Evolutionary conservation across 257 asterid genomes (phyloP).

Genomic region (Pogostemon cablin): DNA sequence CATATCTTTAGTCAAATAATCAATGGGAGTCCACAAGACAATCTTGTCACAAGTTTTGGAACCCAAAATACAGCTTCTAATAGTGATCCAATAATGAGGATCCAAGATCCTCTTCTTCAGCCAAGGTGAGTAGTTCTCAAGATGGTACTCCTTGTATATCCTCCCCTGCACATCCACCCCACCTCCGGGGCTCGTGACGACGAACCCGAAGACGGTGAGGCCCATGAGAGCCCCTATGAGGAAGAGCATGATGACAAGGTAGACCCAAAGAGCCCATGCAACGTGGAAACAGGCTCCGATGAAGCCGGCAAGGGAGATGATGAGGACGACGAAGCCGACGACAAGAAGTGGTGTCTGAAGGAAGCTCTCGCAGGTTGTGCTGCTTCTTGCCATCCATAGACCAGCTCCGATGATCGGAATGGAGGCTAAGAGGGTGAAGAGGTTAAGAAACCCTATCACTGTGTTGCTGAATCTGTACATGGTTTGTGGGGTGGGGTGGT

Average conservation of each 20-base stretch:
- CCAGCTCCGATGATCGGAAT: constrained; percentile 98
- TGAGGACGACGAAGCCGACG: constrained; percentile 71
- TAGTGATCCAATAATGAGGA: constrained; percentile 63
- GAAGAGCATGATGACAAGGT: constrained; percentile 69
- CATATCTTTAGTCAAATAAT: constrained; percentile 70
- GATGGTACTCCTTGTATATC: constrained; percentile 63
- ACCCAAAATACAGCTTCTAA: constrained; percentile 69
- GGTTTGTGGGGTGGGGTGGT: background rate
- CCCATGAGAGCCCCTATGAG: constrained; percentile 74
- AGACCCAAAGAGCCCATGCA: constrained; percentile 92
- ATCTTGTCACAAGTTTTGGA: constrained; percentile 75
- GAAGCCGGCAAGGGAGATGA: constrained; percentile 83
- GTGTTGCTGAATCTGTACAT: constrained; percentile 92
- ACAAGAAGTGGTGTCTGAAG: constrained; percentile 84
- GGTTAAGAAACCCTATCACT: constrained; percentile 85
- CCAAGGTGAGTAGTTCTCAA: constrained; percentile 74
- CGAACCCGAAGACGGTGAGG: constrained; percentile 78
- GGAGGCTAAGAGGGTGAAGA: constrained; percentile 84
- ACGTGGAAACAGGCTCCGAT: constrained; percentile 93
- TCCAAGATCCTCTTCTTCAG: constrained; percentile 68
- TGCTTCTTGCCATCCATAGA: constrained; percentile 86
- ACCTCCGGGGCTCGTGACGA: constrained; percentile 75
- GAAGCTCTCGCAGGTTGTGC: constrained; percentile 82
- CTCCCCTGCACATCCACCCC: constrained; percentile 66
- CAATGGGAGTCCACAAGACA: constrained; percentile 74